Evolutionary conservation across 2,329 filamentous ascomycete species (phyloP).

Genomic region (Penicillium sp.): DNA sequence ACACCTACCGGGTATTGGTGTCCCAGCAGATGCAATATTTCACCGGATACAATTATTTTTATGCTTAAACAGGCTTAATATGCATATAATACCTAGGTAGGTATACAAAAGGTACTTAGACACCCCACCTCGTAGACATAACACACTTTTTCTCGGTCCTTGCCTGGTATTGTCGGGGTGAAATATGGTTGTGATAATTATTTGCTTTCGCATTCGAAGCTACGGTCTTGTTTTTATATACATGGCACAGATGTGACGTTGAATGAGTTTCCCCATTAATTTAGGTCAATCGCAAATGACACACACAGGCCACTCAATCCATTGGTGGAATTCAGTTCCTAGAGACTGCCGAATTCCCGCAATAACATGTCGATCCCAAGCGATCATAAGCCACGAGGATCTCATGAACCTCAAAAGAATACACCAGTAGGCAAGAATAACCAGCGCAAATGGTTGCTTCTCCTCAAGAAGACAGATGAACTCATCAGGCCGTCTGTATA

Average conservation of each 20-base stretch:
- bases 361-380: constrained; percentile 37
- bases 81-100: not conserved
- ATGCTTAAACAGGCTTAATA: not conserved
- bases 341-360: constrained; percentile 27
- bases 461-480: constrained; percentile 28
- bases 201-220: not conserved
- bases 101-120: too few species aligned
- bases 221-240: too few species aligned
- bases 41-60: too few species aligned
- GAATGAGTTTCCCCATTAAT: not conserved
- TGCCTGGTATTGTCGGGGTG: too few species aligned
- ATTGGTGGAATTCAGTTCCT: constrained; percentile 15
- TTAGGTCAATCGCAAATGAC: not conserved
- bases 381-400: constrained; percentile 34
- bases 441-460: constrained; percentile 28
- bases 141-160: too few species aligned
- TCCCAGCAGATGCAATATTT: too few species aligned
- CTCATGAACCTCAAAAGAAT: constrained; percentile 35
- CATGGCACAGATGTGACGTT: not conserved
- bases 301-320: constrained; percentile 32
- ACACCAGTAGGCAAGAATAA: constrained; percentile 34
- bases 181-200: not conserved
- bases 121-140: too few species aligned
- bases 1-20: too few species aligned
- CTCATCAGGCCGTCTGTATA: constrained; percentile 27